These are phyloP conservation scores for Steccherinum ochraceum DNA, from an alignment of 768 basidiomycete species.

Conservation along the genomic window DNA sequence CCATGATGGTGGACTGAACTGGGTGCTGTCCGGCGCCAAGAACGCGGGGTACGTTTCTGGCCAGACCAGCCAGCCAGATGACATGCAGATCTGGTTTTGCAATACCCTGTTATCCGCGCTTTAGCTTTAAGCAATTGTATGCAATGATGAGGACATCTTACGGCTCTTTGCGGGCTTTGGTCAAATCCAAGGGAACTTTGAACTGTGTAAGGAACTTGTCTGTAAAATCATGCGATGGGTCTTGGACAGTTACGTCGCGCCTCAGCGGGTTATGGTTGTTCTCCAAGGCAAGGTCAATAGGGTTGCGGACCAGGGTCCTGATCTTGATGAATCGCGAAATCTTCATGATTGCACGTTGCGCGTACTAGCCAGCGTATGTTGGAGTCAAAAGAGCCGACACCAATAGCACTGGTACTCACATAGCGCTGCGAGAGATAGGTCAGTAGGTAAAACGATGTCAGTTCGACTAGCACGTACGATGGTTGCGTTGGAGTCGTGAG, in stretches of 20 bases:
- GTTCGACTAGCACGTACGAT: constrained; percentile 34
- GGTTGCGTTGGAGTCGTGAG: constrained; percentile 56
- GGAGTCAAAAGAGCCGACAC: constrained; percentile 1
- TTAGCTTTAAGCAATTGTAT: no score
- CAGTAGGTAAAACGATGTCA: not conserved
- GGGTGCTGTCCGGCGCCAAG: constrained; percentile 36
- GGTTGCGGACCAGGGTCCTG: constrained; percentile 56
- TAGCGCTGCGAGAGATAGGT: constrained; percentile 10
- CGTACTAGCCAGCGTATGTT: constrained; percentile 38
- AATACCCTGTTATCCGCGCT: not conserved
- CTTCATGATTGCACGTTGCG: constrained; percentile 73
- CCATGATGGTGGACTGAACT: constrained; percentile 56
- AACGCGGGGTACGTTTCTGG: constrained; percentile 38
- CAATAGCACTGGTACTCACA: constrained; percentile 6
- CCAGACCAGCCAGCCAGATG: constrained; percentile 66
- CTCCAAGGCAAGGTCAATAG: constrained; percentile 54
- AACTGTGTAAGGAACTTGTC: constrained; percentile 50
- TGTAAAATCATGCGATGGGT: constrained; percentile 48
- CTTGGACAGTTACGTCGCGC: constrained; percentile 36
- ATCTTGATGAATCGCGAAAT: constrained; percentile 72
- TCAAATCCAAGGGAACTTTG: constrained; percentile 39
- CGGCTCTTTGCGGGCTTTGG: constrained; percentile 32
- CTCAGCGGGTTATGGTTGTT: constrained; percentile 65
- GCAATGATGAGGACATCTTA: no score
- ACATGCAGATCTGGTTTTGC: constrained; percentile 15